Conservation (phyloP, 495 filamentous ascomycete species). For the Hypoxylon trugodes region DNA sequence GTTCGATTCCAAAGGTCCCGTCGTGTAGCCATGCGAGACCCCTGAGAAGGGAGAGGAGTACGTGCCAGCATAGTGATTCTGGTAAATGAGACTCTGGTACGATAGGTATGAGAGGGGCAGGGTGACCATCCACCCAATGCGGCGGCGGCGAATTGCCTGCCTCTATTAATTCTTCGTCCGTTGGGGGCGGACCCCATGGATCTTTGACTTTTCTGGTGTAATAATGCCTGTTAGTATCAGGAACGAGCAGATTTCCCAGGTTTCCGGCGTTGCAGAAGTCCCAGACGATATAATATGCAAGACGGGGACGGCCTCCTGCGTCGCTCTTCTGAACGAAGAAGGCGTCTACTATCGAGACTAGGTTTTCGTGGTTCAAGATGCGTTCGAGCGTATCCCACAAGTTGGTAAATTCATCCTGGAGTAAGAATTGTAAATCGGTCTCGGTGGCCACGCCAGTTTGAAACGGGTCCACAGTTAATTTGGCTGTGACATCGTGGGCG, state of each 20-base stretch:
- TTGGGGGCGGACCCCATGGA: no score
- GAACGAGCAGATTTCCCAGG: constrained; percentile 44
- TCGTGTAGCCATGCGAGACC: constrained; percentile 56
- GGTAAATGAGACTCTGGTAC: constrained; percentile 42
- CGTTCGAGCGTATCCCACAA: constrained; percentile 17
- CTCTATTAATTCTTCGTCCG: no score
- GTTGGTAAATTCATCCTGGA: neutral
- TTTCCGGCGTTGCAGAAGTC: constrained; percentile 54
- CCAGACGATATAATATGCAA: constrained; percentile 42
- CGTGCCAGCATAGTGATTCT: constrained; percentile 57
- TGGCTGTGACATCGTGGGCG: constrained; percentile 39
- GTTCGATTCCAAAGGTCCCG: constrained; percentile 25
- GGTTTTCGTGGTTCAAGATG: constrained; percentile 55
- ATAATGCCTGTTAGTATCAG: no score
- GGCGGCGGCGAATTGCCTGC: no score
- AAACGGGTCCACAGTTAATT: constrained; percentile 7
- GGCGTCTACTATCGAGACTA: constrained; percentile 46
- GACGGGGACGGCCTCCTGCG: neutral
- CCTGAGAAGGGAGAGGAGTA: constrained; percentile 47
- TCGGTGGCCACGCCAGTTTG: neutral
- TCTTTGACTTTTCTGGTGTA: no score
- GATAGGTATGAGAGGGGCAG: neutral
- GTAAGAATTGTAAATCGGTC: constrained; percentile 7
- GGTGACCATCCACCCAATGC: neutral
- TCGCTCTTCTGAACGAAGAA: constrained; percentile 14